Percentiles rank a stretch among this genome's conserved stretches.
These are phyloP conservation scores for Pleurotus ostreatus DNA, from an alignment of 768 basidiomycete genomes.

Conservation along the genomic window DNA sequence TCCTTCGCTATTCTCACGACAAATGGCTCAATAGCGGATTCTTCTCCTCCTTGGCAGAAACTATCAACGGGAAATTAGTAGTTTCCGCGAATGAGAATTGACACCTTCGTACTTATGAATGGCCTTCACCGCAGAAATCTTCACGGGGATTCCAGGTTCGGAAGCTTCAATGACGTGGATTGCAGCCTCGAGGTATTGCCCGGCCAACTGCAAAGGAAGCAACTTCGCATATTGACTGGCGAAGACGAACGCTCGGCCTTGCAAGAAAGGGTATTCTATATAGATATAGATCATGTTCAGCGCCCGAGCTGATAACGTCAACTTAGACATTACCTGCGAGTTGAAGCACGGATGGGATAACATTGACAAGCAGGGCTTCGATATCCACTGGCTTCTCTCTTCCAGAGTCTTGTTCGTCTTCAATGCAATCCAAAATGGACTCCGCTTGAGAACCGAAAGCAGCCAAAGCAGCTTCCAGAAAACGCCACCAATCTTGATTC, in stretches of 20 bases:
- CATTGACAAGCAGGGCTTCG: constrained; percentile 65
- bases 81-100: not conserved
- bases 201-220: constrained; percentile 67
- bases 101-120: constrained; percentile 74
- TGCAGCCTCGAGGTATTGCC: constrained; percentile 85
- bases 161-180: constrained; percentile 77
- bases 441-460: constrained; percentile 79
- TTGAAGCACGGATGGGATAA: constrained; percentile 73
- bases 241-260: constrained; percentile 93
- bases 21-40: constrained; percentile 55
- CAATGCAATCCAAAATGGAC: constrained; percentile 68
- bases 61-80: constrained; percentile 29
- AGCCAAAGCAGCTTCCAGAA: constrained; percentile 81
- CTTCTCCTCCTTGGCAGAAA: constrained; percentile 65
- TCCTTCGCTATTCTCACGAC: constrained; percentile 74
- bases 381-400: constrained; percentile 71
- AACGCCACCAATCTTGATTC: constrained; percentile 81
- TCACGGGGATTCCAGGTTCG: constrained; percentile 78
- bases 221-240: constrained; percentile 83
- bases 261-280: constrained; percentile 85
- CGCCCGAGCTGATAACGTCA: not conserved
- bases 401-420: constrained; percentile 69
- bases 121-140: constrained; percentile 91
- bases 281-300: too few species aligned
- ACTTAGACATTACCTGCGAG: constrained; percentile 53